phyloP scores from a whole-genome alignment of 2,329 filamentous ascomycete genomes.

The Apiospora malaysiana region DNA sequence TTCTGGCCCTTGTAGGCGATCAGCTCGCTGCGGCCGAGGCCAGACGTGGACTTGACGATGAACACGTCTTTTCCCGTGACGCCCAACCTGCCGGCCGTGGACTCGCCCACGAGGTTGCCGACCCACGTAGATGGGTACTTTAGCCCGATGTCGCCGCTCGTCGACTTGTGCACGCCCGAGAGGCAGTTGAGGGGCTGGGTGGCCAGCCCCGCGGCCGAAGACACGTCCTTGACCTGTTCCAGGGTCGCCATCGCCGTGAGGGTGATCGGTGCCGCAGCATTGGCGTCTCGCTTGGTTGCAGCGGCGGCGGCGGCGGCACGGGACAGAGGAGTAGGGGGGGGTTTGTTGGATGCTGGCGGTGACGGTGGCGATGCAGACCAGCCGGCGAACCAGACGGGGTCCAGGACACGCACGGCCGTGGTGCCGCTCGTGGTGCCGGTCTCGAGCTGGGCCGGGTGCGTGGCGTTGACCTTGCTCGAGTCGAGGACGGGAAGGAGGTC shows the following conservation, averaged over 20 bases:
- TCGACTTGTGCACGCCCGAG: conserved; percentile 48
- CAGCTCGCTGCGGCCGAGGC: conserved; percentile 42
- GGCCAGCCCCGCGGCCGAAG: conserved; percentile 3
- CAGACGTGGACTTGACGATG: conserved; percentile 40
- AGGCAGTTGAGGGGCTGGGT: conserved; percentile 43
- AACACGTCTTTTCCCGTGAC: conserved; percentile 51
- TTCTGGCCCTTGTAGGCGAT: conserved; percentile 50
- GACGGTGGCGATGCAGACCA: conserved; percentile 26
- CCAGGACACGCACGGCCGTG: conserved; percentile 46
- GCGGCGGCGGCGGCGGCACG: neutral
- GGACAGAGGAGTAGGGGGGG: conserved; percentile 8
- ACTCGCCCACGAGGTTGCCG: conserved; percentile 48
- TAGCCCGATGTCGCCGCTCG: conserved; percentile 51
- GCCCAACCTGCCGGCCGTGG: conserved; percentile 47
- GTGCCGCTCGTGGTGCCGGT: conserved; percentile 53
- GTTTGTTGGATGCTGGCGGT: conserved; percentile 2
- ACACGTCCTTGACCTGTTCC: neutral
- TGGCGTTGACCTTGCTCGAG: conserved; percentile 27
- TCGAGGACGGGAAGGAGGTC: conserved; percentile 52
- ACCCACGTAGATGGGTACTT: conserved; percentile 57
- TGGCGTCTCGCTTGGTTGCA: neutral
- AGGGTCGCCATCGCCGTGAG: neutral
- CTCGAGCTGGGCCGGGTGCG: conserved; percentile 39
- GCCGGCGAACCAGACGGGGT: conserved; percentile 49
- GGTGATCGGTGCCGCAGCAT: neutral